phyloP scores from a whole-genome alignment of 139 green algal genomes.

The Picochlorum sp. region DNA sequence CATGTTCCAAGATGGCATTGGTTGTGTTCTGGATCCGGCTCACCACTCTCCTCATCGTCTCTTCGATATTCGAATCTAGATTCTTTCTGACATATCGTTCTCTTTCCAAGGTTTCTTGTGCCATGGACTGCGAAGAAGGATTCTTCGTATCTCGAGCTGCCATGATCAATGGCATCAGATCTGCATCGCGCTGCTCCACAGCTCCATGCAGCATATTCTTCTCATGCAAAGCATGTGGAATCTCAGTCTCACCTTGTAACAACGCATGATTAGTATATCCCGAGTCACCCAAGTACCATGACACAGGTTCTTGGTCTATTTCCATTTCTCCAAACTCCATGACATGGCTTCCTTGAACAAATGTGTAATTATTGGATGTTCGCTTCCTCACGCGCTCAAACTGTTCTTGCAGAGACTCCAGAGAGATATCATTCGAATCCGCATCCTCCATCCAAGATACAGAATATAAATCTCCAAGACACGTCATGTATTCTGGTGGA shows the following conservation, averaged over 20 bases:
- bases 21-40: neutral
- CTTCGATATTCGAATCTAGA: neutral
- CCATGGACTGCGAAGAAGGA: neutral
- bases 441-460: slow-evolving; percentile 92
- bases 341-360: slow-evolving; percentile 60
- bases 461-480: slow-evolving; percentile 91
- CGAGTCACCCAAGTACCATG: slow-evolving; percentile 54
- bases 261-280: slow-evolving; percentile 18
- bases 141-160: neutral
- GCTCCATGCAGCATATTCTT: slow-evolving; percentile 15
- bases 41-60: neutral
- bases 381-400: slow-evolving; percentile 65
- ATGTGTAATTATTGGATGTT: slow-evolving; percentile 74
- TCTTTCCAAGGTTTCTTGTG: neutral
- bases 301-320: slow-evolving; percentile 56
- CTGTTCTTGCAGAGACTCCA: slow-evolving; percentile 81
- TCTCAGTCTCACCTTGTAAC: neutral
- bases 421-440: slow-evolving; percentile 54
- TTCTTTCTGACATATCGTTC: neutral
- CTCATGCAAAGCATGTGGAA: neutral
- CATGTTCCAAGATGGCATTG: too few relatives aligned
- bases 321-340: slow-evolving; percentile 69
- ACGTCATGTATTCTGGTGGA: slow-evolving; percentile 64
- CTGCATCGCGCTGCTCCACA: slow-evolving; percentile 74
- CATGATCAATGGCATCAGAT: slow-evolving; percentile 59